Evolutionary conservation across 139 green algal species (phyloP), one percentile per base, ranked within the genome.

Genomic region (Ettlia oleoabundans): DNA sequence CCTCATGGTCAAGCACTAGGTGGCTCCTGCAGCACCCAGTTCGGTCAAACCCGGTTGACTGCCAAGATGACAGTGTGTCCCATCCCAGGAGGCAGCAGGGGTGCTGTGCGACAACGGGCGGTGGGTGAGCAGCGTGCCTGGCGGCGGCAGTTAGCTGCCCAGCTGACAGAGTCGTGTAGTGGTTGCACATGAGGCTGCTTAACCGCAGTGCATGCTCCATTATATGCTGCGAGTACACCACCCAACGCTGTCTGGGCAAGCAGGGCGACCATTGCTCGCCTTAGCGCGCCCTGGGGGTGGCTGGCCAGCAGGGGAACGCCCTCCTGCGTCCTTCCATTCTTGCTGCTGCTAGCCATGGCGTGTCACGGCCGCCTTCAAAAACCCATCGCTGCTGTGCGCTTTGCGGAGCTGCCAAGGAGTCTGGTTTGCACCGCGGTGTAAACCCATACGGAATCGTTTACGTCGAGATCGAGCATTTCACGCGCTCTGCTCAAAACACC

Each of bases 231-330:
- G n/a, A n/a, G n/a, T n/a, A n/a, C n/a, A n/a, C n/a, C 47, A 58
- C 47, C 47, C 47, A 10, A 58, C 47, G 47, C 13, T 15, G 47
- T 58, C 47, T 15, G 15, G n/a, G n/a, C n/a, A n/a, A n/a, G n/a
- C n/a, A 58, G 15, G 15, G 47, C 41, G 26, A 4, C 30, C 4
- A 8, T 1, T 43, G 33, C 42, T 10, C 73, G 52, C 73, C 73
- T 80, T 51, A 80, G 73, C 35, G 53, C 73, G 22, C 52, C 51
- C 53, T 80, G 71, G 18, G 71, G 73, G 24, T 41, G 73, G 35
- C 53, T 68, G 35, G 70, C 70, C 73, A 80, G 33, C 6, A 80
- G 53, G 4, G 73, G 73, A 35, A 80, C 52, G 26, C 52, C n/a
- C 9, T 80, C 73, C 10, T 52, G 35, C 42, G 52, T 19, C 1